Evolutionary conservation across 108 stramenopile genomes (phyloP).

Genomic region (Discostella stelligeroides): DNA sequence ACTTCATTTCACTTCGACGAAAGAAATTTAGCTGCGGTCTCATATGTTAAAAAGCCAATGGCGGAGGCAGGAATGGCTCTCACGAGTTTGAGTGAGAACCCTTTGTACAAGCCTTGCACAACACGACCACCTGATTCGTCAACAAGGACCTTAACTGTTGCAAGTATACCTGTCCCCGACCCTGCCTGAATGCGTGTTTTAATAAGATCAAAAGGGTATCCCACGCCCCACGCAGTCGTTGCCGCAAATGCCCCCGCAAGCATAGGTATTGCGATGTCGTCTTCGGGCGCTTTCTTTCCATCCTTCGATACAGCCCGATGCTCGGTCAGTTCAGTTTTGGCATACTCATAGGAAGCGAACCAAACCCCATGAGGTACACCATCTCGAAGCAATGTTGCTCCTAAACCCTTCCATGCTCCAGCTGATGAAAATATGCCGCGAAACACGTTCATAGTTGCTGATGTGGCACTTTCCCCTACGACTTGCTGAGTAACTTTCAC

Average conservation of each 20-base stretch:
- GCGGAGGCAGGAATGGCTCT: constrained; percentile 77
- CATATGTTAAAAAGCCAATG: constrained; percentile 80
- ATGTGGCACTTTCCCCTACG: constrained; percentile 20
- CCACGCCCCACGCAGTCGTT: constrained; percentile 81
- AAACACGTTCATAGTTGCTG: constrained; percentile 33
- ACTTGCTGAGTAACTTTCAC: constrained; percentile 83
- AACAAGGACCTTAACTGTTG: constrained; percentile 57
- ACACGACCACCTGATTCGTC: constrained; percentile 57
- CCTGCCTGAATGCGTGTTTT: constrained; percentile 85
- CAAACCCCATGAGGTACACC: constrained; percentile 87
- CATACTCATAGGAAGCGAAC: constrained; percentile 62
- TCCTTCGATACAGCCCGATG: background rate
- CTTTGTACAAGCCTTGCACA: constrained; percentile 68
- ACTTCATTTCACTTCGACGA: background rate
- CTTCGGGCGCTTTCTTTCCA: constrained; percentile 2
- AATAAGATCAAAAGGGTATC: constrained; percentile 85
- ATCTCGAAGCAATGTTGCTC: constrained; percentile 77
- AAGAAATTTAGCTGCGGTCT: constrained; percentile 47
- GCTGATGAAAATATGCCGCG: constrained; percentile 17
- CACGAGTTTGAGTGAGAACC: constrained; percentile 78
- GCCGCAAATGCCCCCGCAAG: constrained; percentile 80
- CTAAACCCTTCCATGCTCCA: constrained; percentile 68
- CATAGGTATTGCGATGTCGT: constrained; percentile 59
- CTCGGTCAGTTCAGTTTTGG: constrained; percentile 40
- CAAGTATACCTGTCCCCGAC: constrained; percentile 44